These are phyloP conservation scores for Capsaspora owczarzaki DNA, from an alignment of 78 protist species.

Conservation along the genomic window DNA sequence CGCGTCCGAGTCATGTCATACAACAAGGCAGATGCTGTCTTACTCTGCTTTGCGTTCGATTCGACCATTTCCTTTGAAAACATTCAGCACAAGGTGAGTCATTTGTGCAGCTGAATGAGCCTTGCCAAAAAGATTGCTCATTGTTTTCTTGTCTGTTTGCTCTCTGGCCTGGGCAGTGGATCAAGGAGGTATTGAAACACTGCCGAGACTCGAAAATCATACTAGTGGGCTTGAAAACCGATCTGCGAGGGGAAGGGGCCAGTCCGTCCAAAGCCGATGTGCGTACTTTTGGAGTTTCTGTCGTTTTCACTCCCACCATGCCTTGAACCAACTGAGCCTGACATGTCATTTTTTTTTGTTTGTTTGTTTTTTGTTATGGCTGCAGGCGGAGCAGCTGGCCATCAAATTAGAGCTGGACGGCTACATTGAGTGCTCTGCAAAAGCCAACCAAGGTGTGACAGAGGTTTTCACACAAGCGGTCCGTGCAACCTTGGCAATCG, in stretches of 20 bases:
- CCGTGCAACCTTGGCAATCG: too few relatives aligned
- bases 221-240: neutral
- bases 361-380: neutral
- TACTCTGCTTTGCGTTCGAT: constrained; percentile 55
- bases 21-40: constrained; percentile 66
- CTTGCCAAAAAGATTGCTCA: neutral
- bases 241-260: neutral
- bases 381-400: neutral
- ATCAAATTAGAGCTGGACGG: neutral
- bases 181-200: neutral
- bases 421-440: neutral
- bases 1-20: constrained; percentile 77
- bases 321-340: too few relatives aligned
- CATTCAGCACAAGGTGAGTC: constrained; percentile 27
- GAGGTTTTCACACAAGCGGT: too few relatives aligned
- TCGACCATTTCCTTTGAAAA: constrained; percentile 47
- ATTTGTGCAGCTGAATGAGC: too few relatives aligned
- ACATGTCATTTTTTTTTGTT: neutral
- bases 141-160: neutral
- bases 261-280: neutral
- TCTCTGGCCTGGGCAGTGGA: neutral
- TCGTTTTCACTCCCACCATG: neutral
- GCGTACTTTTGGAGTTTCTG: neutral
- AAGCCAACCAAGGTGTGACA: too few relatives aligned
- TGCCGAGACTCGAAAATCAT: neutral